These are phyloP conservation scores for Zizania latifolia DNA, from an alignment of 176 grass and related monocot species.

Conservation along the genomic window DNA sequence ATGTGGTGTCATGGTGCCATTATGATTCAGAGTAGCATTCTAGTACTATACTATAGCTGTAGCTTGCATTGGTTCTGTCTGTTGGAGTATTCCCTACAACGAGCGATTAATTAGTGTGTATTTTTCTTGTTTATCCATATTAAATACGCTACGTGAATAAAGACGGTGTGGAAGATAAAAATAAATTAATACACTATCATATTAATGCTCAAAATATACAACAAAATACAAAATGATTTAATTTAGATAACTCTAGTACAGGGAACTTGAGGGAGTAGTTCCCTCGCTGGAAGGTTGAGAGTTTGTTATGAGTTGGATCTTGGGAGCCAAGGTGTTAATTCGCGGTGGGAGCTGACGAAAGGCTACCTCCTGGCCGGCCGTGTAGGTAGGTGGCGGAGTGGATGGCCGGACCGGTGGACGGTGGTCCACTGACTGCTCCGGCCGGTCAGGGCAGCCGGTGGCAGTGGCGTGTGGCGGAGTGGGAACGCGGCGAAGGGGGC, in stretches of 20 bases:
- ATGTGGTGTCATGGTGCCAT: neutral
- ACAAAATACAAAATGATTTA: too few relatives aligned
- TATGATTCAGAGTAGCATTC: neutral
- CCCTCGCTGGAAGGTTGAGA: neutral
- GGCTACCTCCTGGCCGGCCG: neutral
- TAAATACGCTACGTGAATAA: too few relatives aligned
- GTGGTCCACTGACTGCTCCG: neutral
- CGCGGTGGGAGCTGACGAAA: neutral
- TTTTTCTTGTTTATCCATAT: too few relatives aligned
- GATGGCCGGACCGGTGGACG: neutral
- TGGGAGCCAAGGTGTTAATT: neutral
- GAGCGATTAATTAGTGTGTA: too few relatives aligned
- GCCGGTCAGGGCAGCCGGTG: neutral
- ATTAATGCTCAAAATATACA: too few relatives aligned
- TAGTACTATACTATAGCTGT: neutral
- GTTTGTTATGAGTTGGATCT: neutral
- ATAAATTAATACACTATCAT: too few relatives aligned
- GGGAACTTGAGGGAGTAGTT: too few relatives aligned
- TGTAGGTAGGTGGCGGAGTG: too few relatives aligned
- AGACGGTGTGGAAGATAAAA: too few relatives aligned
- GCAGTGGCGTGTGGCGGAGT: too few relatives aligned
- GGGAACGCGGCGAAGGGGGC: slow-evolving; percentile 11
- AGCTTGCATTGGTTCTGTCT: neutral
- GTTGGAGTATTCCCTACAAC: too few relatives aligned
- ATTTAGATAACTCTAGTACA: too few relatives aligned